Percentiles rank a stretch among this genome's conserved stretches.
Conservation (phyloP, 352 stramenopile genomes). For the Pythium dissimile region DNA sequence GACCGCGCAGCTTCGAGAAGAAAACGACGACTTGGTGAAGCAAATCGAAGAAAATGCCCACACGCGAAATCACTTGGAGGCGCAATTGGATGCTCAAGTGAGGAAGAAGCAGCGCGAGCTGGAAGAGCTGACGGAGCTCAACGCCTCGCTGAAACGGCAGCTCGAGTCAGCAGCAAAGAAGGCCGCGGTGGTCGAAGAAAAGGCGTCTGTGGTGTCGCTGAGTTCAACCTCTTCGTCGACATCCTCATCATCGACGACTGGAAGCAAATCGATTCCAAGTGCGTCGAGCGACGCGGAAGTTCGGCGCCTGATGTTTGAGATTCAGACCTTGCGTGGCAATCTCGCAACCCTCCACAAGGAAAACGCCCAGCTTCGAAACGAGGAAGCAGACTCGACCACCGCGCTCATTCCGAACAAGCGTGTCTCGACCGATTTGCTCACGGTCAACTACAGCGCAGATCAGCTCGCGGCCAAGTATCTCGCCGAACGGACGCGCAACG, state of each 20-base stretch:
- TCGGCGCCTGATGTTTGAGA: constrained; percentile 33
- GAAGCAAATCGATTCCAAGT: not conserved
- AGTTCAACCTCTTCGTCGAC: constrained; percentile 11
- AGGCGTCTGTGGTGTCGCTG: constrained; percentile 32
- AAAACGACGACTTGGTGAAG: constrained; percentile 43
- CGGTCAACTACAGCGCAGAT: constrained; percentile 58
- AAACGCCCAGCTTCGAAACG: constrained; percentile 46
- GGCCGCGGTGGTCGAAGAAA: constrained; percentile 39
- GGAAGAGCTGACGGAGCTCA: constrained; percentile 45
- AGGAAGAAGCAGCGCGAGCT: constrained; percentile 55
- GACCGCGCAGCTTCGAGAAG: constrained; percentile 37
- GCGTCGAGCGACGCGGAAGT: constrained; percentile 14
- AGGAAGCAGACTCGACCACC: constrained; percentile 39
- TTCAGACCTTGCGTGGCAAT: constrained; percentile 49
- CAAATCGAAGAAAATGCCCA: constrained; percentile 12
- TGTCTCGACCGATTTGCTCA: constrained; percentile 61
- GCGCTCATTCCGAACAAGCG: constrained; percentile 38
- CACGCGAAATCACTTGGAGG: constrained; percentile 13
- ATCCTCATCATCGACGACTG: constrained; percentile 8
- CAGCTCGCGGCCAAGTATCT: constrained; percentile 87
- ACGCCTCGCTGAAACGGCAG: constrained; percentile 45
- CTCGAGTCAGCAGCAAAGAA: constrained; percentile 48
- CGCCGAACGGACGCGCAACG: constrained; percentile 77
- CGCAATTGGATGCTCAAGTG: constrained; percentile 24
- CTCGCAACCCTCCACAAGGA: constrained; percentile 55